Percentiles rank a stretch among this genome's conserved stretches.
These are phyloP conservation scores for Melocanna baccifera DNA, from an alignment of 176 grass and related monocot species.

Conservation along the genomic window DNA sequence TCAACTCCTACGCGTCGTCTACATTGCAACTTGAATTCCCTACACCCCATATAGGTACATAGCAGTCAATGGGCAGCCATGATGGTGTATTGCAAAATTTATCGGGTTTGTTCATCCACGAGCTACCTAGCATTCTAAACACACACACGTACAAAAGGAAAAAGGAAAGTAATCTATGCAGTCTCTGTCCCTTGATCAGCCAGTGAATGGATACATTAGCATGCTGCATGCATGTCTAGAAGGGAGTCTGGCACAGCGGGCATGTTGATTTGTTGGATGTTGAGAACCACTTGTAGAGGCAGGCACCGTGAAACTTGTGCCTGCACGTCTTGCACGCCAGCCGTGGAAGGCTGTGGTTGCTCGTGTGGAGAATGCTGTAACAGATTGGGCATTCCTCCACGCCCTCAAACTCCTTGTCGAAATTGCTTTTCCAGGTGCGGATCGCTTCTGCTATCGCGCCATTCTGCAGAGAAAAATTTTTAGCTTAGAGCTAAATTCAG, in stretches of 20 bases:
- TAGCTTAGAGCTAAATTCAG: neutral
- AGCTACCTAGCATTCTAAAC: neutral
- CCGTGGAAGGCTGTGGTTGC: constrained; percentile 81
- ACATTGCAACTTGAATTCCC: too few species aligned
- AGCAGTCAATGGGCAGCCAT: too few species aligned
- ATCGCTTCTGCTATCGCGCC: constrained; percentile 91
- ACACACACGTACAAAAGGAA: neutral
- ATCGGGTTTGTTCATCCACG: neutral
- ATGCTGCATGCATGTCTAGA: constrained; percentile 1
- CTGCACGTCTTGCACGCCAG: constrained; percentile 94
- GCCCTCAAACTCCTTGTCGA: constrained; percentile 93
- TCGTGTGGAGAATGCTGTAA: constrained; percentile 90
- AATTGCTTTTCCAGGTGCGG: constrained; percentile 81
- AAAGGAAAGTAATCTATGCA: neutral
- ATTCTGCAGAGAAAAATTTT: constrained; percentile 39
- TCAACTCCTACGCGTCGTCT: too few species aligned
- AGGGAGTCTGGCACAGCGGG: constrained; percentile 89
- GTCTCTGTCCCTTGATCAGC: too few species aligned
- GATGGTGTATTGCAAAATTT: neutral
- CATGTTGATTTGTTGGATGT: constrained; percentile 97
- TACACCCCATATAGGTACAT: neutral
- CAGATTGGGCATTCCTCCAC: constrained; percentile 97
- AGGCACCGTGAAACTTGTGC: constrained; percentile 93
- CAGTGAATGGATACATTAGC: too few species aligned
- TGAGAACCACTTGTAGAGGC: constrained; percentile 99